phyloP scores from a whole-genome alignment of 2,329 filamentous ascomycete species.

The Trichoderma citrinoviride region DNA sequence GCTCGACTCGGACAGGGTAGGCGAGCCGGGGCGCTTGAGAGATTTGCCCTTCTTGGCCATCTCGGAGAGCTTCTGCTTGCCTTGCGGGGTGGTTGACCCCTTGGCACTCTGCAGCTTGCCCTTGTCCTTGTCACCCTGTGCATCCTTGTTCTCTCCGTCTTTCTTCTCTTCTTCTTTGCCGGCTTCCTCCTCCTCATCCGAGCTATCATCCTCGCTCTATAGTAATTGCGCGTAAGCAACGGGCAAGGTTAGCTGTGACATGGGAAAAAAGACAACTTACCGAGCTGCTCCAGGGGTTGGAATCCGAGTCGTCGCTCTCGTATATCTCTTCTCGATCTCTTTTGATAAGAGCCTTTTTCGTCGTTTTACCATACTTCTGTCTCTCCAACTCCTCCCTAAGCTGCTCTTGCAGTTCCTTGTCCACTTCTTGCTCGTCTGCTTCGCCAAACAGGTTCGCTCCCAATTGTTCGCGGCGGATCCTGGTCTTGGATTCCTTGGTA shows the following conservation, averaged over 20 bases:
- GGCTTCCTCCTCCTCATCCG: constrained; percentile 38
- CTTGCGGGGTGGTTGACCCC: constrained; percentile 58
- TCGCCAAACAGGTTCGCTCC: constrained; percentile 79
- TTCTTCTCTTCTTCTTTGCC: constrained; percentile 43
- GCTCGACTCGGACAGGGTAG: constrained; percentile 84
- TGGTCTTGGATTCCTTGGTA: constrained; percentile 65
- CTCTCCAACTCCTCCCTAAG: constrained; percentile 65
- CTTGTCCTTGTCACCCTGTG: constrained; percentile 54
- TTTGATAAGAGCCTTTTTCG: constrained; percentile 78
- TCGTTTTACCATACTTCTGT: constrained; percentile 70
- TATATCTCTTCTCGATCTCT: constrained; percentile 86
- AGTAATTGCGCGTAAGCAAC: not conserved
- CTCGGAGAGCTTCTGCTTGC: constrained; percentile 44
- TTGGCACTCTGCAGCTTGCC: constrained; percentile 58
- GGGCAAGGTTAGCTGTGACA: not conserved
- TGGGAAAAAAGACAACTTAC: constrained; percentile 27
- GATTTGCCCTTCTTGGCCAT: constrained; percentile 53
- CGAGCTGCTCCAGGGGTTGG: constrained; percentile 42
- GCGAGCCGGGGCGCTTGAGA: constrained; percentile 82
- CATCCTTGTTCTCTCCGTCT: constrained; percentile 57
- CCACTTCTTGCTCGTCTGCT: constrained; percentile 67
- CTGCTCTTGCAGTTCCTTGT: constrained; percentile 69
- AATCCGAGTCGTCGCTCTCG: constrained; percentile 61
- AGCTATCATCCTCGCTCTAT: constrained; percentile 51
- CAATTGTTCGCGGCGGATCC: constrained; percentile 78